A percentile compares a stretch with the other conserved stretches of the same genome.
phyloP scores from a whole-genome alignment of 2,329 filamentous ascomycete species.

The Fusarium foetens region DNA sequence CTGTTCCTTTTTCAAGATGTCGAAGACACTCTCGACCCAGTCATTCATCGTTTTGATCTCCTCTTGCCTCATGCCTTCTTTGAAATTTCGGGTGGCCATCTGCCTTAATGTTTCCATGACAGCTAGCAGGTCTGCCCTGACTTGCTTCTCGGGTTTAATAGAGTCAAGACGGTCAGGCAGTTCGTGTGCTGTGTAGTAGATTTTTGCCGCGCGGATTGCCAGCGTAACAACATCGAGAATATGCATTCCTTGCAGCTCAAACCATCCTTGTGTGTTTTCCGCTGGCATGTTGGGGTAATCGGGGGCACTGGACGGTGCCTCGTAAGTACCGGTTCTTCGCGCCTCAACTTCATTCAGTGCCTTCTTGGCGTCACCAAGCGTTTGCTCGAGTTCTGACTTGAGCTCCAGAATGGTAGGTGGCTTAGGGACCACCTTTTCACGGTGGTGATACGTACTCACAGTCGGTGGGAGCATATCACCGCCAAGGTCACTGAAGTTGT shows the following conservation, averaged over 20 bases:
- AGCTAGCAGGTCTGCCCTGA: slow-evolving; percentile 83
- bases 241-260: slow-evolving; percentile 90
- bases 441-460: slow-evolving; percentile 92
- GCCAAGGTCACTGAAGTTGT: slow-evolving; percentile 70
- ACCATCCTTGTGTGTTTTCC: slow-evolving; percentile 72
- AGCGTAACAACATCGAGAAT: slow-evolving; percentile 92
- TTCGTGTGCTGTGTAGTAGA: slow-evolving; percentile 95
- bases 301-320: slow-evolving; percentile 43
- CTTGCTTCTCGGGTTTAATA: slow-evolving; percentile 87
- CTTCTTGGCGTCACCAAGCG: slow-evolving; percentile 75
- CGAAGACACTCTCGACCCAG: slow-evolving; percentile 84
- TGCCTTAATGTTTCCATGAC: slow-evolving; percentile 93
- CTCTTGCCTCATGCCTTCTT: slow-evolving; percentile 80
- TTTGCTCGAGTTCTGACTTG: slow-evolving; percentile 71
- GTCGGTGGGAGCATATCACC: slow-evolving; percentile 94
- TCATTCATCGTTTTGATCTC: slow-evolving; percentile 79
- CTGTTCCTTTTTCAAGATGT: slow-evolving; percentile 80
- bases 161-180: slow-evolving; percentile 84
- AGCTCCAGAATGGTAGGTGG: slow-evolving; percentile 86
- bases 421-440: slow-evolving; percentile 81
- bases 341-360: slow-evolving; percentile 70
- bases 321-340: slow-evolving; percentile 48
- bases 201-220: slow-evolving; percentile 93
- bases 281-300: slow-evolving; percentile 55
- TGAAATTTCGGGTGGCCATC: slow-evolving; percentile 89